A percentile compares a stretch with the other conserved stretches of the same genome.
These are phyloP conservation scores for Solanum sejunctum DNA, from an alignment of 257 asterid species.

Conservation along the genomic window DNA sequence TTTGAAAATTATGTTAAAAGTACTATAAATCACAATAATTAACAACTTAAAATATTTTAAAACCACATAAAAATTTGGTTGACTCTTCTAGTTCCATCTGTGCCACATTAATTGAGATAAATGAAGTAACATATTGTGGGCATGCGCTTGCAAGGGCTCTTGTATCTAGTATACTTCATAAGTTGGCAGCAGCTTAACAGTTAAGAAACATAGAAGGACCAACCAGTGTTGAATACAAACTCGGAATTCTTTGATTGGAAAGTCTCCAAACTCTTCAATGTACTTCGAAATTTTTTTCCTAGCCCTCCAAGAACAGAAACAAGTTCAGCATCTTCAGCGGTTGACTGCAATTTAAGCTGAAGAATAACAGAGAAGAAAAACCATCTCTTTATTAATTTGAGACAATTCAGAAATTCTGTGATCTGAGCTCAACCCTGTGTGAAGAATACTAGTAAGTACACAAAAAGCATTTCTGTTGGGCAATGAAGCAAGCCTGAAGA, in stretches of 20 bases:
- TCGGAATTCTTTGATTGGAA: slow-evolving; percentile 81
- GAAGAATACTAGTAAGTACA: neutral
- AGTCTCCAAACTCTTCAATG: slow-evolving; percentile 41
- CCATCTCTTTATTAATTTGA: neutral
- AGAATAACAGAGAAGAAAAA: neutral
- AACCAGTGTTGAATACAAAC: slow-evolving; percentile 76
- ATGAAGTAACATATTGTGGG: no score
- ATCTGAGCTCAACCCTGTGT: neutral
- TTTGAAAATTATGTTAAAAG: no score
- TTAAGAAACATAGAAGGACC: neutral
- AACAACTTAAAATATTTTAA: no score
- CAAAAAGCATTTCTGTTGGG: neutral
- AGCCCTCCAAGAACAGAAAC: slow-evolving; percentile 40
- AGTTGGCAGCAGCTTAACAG: neutral
- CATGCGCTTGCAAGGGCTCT: no score
- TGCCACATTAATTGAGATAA: no score
- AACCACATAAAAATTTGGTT: no score
- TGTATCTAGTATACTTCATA: neutral
- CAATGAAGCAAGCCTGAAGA: neutral
- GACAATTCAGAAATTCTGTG: neutral
- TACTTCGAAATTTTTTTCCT: slow-evolving; percentile 40
- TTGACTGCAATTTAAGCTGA: slow-evolving; percentile 50
- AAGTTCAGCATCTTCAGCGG: slow-evolving; percentile 41
- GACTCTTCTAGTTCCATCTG: no score
- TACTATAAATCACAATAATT: no score